These are phyloP conservation scores for Pholiota microspora DNA, from an alignment of 768 basidiomycete species.

Conservation along the genomic window DNA sequence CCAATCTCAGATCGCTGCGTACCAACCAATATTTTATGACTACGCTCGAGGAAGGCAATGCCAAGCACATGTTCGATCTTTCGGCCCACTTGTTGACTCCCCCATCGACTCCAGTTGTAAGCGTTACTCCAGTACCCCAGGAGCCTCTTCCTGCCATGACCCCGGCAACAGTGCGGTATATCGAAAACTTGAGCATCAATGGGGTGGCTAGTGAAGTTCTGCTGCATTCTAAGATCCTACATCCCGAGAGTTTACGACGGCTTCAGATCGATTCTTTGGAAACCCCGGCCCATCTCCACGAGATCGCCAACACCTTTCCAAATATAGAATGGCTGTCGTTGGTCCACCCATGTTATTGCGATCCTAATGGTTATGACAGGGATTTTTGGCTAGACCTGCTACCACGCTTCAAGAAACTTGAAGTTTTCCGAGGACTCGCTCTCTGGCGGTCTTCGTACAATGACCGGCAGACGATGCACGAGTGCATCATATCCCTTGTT, in stretches of 20 bases:
- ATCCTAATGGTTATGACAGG: conserved; percentile 18
- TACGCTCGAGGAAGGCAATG: conserved; percentile 29
- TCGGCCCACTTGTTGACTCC: conserved; percentile 16
- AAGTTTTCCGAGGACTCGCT: conserved; percentile 41
- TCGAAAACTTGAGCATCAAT: conserved; percentile 35
- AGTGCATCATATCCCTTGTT: conserved; percentile 37
- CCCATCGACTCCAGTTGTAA: conserved; percentile 21
- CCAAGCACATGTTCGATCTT: conserved; percentile 4
- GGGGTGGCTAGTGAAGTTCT: conserved; percentile 28
- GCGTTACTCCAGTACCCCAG: conserved; percentile 12
- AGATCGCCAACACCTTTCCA: conserved; percentile 34
- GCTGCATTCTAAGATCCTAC: conserved; percentile 27
- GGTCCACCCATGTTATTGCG: neutral
- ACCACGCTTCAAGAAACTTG: conserved; percentile 38
- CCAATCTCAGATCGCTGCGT: conserved; percentile 36
- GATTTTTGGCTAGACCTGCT: conserved; percentile 40
- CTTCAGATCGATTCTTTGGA: conserved; percentile 31
- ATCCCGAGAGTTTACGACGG: conserved; percentile 27
- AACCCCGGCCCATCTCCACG: conserved; percentile 26
- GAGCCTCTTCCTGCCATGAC: conserved; percentile 13
- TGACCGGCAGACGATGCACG: conserved; percentile 38
- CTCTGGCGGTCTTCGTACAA: conserved; percentile 40
- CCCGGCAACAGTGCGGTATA: conserved; percentile 22
- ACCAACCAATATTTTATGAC: conserved; percentile 33
- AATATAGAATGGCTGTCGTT: conserved; percentile 40